A percentile compares a stretch with the other conserved stretches of the same genome.
phyloP scores from a whole-genome alignment of 2,329 filamentous ascomycete genomes.

The Ceratocystis colombiana region DNA sequence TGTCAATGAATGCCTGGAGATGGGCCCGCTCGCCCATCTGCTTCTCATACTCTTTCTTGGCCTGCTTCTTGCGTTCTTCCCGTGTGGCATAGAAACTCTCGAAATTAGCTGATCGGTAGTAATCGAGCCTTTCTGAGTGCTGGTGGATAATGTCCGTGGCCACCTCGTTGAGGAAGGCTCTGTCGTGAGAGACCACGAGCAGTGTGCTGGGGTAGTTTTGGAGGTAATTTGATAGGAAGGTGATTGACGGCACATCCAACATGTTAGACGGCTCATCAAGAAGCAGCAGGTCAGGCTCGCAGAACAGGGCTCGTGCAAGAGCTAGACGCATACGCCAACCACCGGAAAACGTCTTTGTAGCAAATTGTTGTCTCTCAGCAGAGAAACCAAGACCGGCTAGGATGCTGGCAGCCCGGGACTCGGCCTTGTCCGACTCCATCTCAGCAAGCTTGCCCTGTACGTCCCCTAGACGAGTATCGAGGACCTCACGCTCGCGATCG shows the following conservation, averaged over 20 bases:
- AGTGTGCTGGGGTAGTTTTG: conserved; percentile 90
- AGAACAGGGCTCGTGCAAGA: conserved; percentile 88
- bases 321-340: conserved; percentile 99
- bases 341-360: conserved; percentile 96
- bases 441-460: conserved; percentile 86
- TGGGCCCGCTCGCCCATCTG: conserved; percentile 92
- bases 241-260: conserved; percentile 99
- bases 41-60: conserved; percentile 95
- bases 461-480: conserved; percentile 83
- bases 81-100: conserved; percentile 95
- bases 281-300: conserved; percentile 87
- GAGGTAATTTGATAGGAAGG: conserved; percentile 92
- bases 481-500: conserved; percentile 77
- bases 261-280: conserved; percentile 99
- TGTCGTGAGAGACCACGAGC: conserved; percentile 94
- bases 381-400: conserved; percentile 96
- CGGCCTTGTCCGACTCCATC: conserved; percentile 98
- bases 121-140: conserved; percentile 92
- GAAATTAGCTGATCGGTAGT: conserved; percentile 97
- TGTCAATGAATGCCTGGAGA: conserved; percentile 96
- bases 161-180: conserved; percentile 96
- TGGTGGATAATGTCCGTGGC: conserved; percentile 99
- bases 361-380: conserved; percentile 76
- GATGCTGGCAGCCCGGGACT: conserved; percentile 89
- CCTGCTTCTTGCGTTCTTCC: conserved; percentile 92